Evolutionary conservation across 129 eudicot species (phyloP).

Genomic region (Chrysanthemum seticuspe): DNA sequence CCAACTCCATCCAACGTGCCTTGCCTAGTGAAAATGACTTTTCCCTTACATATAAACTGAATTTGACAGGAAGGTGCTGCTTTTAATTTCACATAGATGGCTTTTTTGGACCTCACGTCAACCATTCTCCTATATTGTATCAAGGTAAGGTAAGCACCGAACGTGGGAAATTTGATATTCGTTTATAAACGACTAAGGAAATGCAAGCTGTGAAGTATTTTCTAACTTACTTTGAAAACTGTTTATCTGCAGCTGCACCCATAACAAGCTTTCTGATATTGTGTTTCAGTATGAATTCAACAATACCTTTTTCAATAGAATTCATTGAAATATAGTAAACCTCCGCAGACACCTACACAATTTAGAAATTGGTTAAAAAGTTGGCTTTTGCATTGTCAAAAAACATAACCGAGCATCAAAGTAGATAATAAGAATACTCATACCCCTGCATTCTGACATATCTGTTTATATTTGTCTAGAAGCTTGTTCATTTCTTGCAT

Average conservation of each 20-base stretch:
- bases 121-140: constrained; percentile 50
- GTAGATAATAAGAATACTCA: background rate
- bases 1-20: too few relatives aligned
- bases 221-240: constrained; percentile 49
- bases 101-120: constrained; percentile 69
- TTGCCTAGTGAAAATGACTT: constrained; percentile 47
- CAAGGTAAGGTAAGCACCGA: background rate
- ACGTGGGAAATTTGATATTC: background rate
- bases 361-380: background rate
- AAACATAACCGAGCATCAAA: constrained; percentile 8
- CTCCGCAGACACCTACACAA: constrained; percentile 52
- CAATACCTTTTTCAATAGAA: constrained; percentile 76
- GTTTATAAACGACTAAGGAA: background rate
- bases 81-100: constrained; percentile 54
- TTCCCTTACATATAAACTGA: constrained; percentile 76
- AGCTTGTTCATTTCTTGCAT: constrained; percentile 55
- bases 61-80: constrained; percentile 62
- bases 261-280: constrained; percentile 74
- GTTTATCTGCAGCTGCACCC: constrained; percentile 83
- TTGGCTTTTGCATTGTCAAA: background rate
- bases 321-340: constrained; percentile 48
- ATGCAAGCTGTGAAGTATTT: background rate
- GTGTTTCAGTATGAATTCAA: constrained; percentile 58
- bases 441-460: constrained; percentile 63
- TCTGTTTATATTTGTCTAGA: constrained; percentile 45